Base-by-base conservation (phyloP, 2,329 filamentous ascomycete genomes). In the Paecilomyces variotii region DNA sequence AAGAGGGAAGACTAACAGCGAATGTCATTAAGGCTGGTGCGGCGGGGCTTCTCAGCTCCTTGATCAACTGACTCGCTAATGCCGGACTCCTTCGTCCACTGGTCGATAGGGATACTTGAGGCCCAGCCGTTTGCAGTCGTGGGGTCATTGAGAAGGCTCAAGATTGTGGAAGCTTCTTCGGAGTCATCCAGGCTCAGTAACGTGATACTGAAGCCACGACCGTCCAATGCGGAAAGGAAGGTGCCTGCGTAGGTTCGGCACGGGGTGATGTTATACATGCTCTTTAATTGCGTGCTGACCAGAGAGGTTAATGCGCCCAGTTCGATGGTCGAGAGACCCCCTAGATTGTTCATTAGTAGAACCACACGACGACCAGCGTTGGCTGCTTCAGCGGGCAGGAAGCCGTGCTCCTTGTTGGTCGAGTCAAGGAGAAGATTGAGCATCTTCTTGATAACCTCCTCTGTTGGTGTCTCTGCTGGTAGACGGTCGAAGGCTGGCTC, bases 401-500 rank as follows among this genome's bases (percentile, higher is more conserved):
- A 45, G n/a, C 14, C 39, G n/a, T 45, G 39, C 39, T 45, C 39
- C 39, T 19, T 19, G 6, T 45, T 45, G n/a, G 39, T 45, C 9
- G 14, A 24, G 39, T 45, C 39, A 14, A 45, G 39, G n/a, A 45
- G 39, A 14, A 45, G 39, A 19, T 28, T 52, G n/a, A 51, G 25
- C 50, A 26, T 35, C 25, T 50, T 34, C 27, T 25, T 50, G 14
- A 52, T 24, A 2, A 51, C 14, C 4, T 30, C 26, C 39, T 25
- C 12, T 10, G 35, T 56, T 11, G 39, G 14, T 4, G 55, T 45
- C 2, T 51, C 34, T 1, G 45, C 34, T 32, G 35, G 9, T 2
- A 56, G 6, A 28, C 27, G 25, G 14, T 26, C 11, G 27, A 30
- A 50, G 5, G 74, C 85, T 0, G 85, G 85, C 69, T 88, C 85